phyloP scores from a whole-genome alignment of 2,329 filamentous ascomycete species.

The Acephala macrosclerotiorum region DNA sequence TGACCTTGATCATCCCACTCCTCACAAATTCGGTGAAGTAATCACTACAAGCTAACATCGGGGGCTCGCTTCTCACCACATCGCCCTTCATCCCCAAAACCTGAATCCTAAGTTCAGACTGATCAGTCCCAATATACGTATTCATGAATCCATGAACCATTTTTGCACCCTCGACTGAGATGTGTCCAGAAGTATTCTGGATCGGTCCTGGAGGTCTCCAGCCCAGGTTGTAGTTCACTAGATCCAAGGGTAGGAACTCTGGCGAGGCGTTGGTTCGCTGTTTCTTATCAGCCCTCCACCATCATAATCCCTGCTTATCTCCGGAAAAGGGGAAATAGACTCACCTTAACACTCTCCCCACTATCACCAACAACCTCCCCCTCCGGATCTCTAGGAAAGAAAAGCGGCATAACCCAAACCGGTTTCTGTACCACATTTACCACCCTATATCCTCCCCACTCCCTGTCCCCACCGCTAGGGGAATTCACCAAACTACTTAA shows the following conservation, averaged over 20 bases:
- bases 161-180: constrained; percentile 64
- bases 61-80: constrained; percentile 52
- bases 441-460: constrained; percentile 59
- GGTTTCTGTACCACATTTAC: constrained; percentile 75
- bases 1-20: constrained; percentile 60
- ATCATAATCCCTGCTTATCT: background rate
- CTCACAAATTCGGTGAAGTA: constrained; percentile 78
- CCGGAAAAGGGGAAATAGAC: background rate
- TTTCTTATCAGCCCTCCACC: background rate
- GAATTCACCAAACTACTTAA: constrained; percentile 69
- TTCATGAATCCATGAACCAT: constrained; percentile 60
- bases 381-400: constrained; percentile 42
- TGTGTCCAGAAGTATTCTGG: constrained; percentile 68
- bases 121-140: constrained; percentile 58
- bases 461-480: constrained; percentile 45
- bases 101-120: constrained; percentile 52
- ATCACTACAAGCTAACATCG: constrained; percentile 74
- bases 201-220: constrained; percentile 65
- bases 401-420: constrained; percentile 74
- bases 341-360: constrained; percentile 21
- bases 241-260: constrained; percentile 75
- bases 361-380: constrained; percentile 36
- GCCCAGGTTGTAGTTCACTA: constrained; percentile 74
- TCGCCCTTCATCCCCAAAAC: constrained; percentile 44
- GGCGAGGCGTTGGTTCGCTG: constrained; percentile 52